Evolutionary conservation across 352 stramenopile genomes (phyloP).

Genomic region (Phytophthora sp.): DNA sequence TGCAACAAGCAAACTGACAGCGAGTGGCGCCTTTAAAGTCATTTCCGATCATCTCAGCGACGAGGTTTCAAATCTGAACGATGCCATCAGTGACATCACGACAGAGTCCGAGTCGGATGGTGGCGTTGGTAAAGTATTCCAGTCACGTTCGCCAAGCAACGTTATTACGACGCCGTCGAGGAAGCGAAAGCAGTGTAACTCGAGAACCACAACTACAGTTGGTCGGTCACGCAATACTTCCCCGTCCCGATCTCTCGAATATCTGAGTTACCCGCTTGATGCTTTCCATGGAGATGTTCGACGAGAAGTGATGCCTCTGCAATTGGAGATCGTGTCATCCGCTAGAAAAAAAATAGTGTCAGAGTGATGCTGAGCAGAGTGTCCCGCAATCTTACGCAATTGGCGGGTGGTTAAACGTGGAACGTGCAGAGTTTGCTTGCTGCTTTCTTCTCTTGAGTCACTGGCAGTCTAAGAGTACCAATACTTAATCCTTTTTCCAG

Average conservation of each 20-base stretch:
- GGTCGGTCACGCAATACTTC: constrained; percentile 14
- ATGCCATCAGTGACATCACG: constrained; percentile 30
- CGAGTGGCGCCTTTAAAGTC: background rate
- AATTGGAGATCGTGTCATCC: constrained; percentile 26
- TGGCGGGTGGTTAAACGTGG: background rate
- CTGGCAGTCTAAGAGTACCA: background rate
- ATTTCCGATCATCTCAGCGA: background rate
- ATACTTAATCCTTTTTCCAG: background rate
- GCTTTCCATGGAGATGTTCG: background rate
- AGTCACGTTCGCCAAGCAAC: constrained; percentile 17
- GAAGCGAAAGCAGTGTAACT: constrained; percentile 23
- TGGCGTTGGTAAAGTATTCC: constrained; percentile 22
- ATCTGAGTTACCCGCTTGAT: constrained; percentile 13
- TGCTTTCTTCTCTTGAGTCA: background rate
- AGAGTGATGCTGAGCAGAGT: background rate
- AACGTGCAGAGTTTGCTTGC: background rate
- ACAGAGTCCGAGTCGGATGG: constrained; percentile 43
- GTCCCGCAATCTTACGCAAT: constrained; percentile 1
- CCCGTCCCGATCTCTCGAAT: constrained; percentile 23
- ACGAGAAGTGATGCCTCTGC: constrained; percentile 17
- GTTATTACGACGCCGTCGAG: constrained; percentile 4
- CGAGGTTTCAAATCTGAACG: constrained; percentile 6
- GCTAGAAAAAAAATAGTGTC: constrained; percentile 22
- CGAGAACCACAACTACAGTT: background rate
- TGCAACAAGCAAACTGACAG: background rate